Base-by-base conservation (phyloP, 192 early-diverging fungal species). In the Backusella parvicylindrica region DNA sequence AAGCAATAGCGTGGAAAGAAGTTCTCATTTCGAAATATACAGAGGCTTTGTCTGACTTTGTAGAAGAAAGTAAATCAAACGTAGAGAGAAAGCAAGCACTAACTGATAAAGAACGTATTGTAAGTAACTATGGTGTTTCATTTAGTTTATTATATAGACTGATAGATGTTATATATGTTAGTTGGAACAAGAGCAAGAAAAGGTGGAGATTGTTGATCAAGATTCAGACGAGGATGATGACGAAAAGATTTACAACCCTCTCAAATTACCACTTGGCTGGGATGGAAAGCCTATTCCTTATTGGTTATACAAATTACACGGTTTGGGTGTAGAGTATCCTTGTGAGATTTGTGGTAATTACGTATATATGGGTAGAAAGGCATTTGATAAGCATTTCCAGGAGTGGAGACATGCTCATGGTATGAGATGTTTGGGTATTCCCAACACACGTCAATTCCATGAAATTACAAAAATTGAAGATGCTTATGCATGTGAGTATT, bases 241-340 rank as follows among this genome's bases (percentile, higher is more conserved):
- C 36, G 95, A 95, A 67, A 94, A 96, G 77, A 91, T 96, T 53
- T 99, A 99, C 79, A 99, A 99, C 72, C 97, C 97, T 21, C 87
- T 98, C 16, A 99, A 98, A 70, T 79, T 99, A 60, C 96, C 96
- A 1, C 78, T 99, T 67, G 97, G 96, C 13, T 98, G 95, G 95
- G 97, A 99, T 79, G 97, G 96, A 38, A 99, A 99, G 80, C 97
- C 96, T 21, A 99, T 99, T 83, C 97, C 97, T 21, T 99, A 94
- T 80, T 99, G 97, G 97, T 85, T 99, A 33, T 99, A 95, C 89
- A 98, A 98, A 83, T 85, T 99, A 64, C 97, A 98, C 77, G 97
- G 97, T 6, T 83, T 99, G 68, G 95, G 95, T 13, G 93, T 96
- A 33, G 94, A 97, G 75, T 98, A 97, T 76, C 86, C 92, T 1